Percentiles rank a stretch among this genome's conserved stretches.
phyloP scores from a whole-genome alignment of 345 rosid species.

The Gynandropsis gynandra region DNA sequence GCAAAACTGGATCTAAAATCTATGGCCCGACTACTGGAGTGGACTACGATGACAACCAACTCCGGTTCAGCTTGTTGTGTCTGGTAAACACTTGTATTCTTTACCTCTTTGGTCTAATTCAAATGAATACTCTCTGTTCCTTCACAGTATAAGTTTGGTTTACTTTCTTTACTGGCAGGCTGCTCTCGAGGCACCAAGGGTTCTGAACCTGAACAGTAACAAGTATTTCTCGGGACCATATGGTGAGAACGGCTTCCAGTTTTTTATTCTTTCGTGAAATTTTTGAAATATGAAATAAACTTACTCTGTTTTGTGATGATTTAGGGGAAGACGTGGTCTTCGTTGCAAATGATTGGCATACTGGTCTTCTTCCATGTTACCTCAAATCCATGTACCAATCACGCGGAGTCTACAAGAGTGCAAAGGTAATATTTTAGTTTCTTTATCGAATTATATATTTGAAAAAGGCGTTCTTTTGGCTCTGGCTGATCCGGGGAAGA shows the following conservation, averaged over 20 bases:
- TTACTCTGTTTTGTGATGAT: constrained; percentile 2
- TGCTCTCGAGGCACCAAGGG: constrained; percentile 83
- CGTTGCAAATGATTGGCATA: constrained; percentile 93
- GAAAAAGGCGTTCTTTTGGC: not conserved
- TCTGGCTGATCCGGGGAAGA: too few relatives aligned
- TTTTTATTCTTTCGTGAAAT: not conserved
- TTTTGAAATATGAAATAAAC: too few relatives aligned
- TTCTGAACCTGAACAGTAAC: constrained; percentile 57
- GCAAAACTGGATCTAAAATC: constrained; percentile 81
- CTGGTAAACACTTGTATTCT: constrained; percentile 34
- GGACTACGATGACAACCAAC: constrained; percentile 81
- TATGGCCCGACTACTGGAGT: constrained; percentile 74
- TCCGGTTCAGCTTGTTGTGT: constrained; percentile 81
- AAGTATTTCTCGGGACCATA: constrained; percentile 77
- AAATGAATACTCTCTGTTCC: not conserved
- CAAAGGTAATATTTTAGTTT: constrained; percentile 48
- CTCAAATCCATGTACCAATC: constrained; percentile 62
- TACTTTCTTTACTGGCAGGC: constrained; percentile 43
- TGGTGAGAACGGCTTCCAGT: constrained; percentile 33
- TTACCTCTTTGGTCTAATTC: not conserved
- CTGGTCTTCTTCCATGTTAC: constrained; percentile 86
- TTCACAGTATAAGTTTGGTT: constrained; percentile 1
- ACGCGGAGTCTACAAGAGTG: constrained; percentile 54
- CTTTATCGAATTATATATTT: not conserved
- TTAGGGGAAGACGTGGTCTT: constrained; percentile 85